Evolutionary conservation across 2,329 filamentous ascomycete genomes (phyloP), one percentile per base, ranked within the genome.

Genomic region (Dactylellina cionopaga): DNA sequence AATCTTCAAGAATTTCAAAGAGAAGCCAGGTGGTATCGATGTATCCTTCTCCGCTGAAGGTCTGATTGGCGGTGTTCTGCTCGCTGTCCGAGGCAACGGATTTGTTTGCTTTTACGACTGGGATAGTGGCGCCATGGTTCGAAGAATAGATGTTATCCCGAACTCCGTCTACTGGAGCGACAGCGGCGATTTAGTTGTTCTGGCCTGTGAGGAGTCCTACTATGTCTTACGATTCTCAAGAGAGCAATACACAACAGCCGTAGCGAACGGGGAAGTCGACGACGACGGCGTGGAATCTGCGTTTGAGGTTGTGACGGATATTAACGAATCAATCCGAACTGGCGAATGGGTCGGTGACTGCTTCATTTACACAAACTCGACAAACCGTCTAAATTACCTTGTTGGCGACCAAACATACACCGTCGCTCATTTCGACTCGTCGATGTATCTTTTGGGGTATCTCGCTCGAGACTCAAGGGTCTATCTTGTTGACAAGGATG

Each of bases 261-360:
- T 93, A 7, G 92, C 96, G 78, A 85, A 88, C 27, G 94, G 92
- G 2, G 86, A 92, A 77, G 88, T 92, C 5, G 94, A 98, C 65
- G 88, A 90, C 76, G 94, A 97, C 80, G 95, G 95, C 64, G 94
- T 97, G 4, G 95, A 99, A 83, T 87, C 93, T 22, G 95, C 95
- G 4, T 97, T 99, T 77, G 95, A 98, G 79, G 91, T 98, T 25
- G 91, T 98, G 60, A 96, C 93, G 22, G 95, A 98, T 80, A 69
- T 31, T 46, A 25, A 13, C 31, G 17, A 60, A 74, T 92, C 89
- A 75, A 92, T 98, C 55, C 90, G 92, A 75, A 97, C 94, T 17
- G 95, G 94, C 77, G 91, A 96, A 83, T 99, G 95, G 95, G 91
- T 99, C 65, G 95, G 95, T 74, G 95, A 99, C 83, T 96, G 94